A percentile compares a stretch with the other conserved stretches of the same genome.
Evolutionary conservation across 148 eudicot genomes (phyloP).

Genomic region (Linanthus parryae): DNA sequence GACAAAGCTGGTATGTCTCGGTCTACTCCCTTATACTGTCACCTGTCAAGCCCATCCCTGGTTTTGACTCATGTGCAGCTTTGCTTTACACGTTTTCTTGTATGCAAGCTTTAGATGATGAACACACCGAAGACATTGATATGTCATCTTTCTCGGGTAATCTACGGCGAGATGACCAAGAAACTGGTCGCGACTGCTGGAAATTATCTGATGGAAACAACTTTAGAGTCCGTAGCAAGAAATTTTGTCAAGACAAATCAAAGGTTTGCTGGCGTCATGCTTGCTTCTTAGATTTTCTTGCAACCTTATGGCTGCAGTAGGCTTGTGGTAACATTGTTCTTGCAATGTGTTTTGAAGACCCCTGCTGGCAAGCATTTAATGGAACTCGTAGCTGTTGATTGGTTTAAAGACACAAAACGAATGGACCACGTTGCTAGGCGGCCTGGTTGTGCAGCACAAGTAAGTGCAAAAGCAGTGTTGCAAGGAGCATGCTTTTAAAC

Average conservation of each 20-base stretch:
- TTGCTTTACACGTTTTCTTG: constrained; percentile 19
- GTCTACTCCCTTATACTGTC: background rate
- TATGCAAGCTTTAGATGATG: constrained; percentile 58
- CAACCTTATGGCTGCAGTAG: constrained; percentile 1
- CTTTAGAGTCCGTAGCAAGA: constrained; percentile 89
- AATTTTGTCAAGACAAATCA: constrained; percentile 65
- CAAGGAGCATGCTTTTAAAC: background rate
- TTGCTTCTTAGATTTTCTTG: constrained; percentile 3
- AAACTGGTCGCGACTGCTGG: constrained; percentile 90
- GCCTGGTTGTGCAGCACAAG: constrained; percentile 89
- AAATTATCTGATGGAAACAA: constrained; percentile 82
- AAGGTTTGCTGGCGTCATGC: constrained; percentile 32
- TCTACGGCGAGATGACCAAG: constrained; percentile 66
- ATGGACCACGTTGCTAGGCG: constrained; percentile 98
- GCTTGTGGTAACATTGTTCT: constrained; percentile 12
- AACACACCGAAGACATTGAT: constrained; percentile 54
- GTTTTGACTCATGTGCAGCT: constrained; percentile 8
- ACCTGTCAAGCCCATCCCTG: background rate
- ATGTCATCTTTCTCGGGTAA: constrained; percentile 79
- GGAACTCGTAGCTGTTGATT: constrained; percentile 98
- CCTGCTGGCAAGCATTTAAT: constrained; percentile 83
- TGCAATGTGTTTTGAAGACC: constrained; percentile 28
- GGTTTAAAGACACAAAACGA: constrained; percentile 86
- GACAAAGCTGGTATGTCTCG: constrained; percentile 38
- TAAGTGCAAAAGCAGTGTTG: constrained; percentile 42